These are phyloP conservation scores for Canavalia gladiata DNA, from an alignment of 306 rosid genomes.

Conservation along the genomic window DNA sequence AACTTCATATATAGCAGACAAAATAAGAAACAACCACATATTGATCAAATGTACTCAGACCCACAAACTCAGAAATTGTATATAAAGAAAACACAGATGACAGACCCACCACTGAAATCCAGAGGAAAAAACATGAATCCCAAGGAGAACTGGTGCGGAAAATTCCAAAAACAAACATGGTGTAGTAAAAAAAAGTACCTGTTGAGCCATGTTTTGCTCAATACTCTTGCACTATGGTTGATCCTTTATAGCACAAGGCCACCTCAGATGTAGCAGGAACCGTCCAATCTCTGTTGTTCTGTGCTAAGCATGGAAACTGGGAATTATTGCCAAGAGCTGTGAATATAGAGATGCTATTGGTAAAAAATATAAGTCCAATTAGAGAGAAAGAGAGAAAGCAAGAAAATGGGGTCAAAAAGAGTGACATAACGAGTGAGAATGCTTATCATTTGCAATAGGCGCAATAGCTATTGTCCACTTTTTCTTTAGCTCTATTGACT, in stretches of 20 bases:
- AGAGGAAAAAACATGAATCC: slow-evolving; percentile 30
- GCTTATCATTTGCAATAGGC: slow-evolving; percentile 51
- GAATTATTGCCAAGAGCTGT: slow-evolving; percentile 30
- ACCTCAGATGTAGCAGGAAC: slow-evolving; percentile 40
- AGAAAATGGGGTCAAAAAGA: slow-evolving; percentile 42
- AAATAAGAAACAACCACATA: slow-evolving; percentile 28
- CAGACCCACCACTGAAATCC: slow-evolving; percentile 43
- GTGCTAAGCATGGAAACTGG: background rate
- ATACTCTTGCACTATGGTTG: background rate
- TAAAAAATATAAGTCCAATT: background rate
- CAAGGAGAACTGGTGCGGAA: slow-evolving; percentile 13
- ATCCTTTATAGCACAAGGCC: slow-evolving; percentile 34
- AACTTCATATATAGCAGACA: slow-evolving; percentile 43
- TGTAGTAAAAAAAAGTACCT: slow-evolving; percentile 61
- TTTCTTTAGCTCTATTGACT: slow-evolving; percentile 60
- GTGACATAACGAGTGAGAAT: slow-evolving; percentile 27
- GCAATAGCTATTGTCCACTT: slow-evolving; percentile 22
- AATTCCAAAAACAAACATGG: slow-evolving; percentile 50
- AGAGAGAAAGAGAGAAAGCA: background rate
- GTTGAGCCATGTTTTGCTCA: slow-evolving; percentile 66
- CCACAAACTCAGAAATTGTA: slow-evolving; percentile 51
- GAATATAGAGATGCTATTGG: slow-evolving; percentile 32
- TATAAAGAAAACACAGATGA: background rate
- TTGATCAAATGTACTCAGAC: slow-evolving; percentile 28
- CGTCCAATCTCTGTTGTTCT: slow-evolving; percentile 46